Conservation (phyloP, 192 early-diverging fungal species). For the Pilobolus umbonatus region DNA sequence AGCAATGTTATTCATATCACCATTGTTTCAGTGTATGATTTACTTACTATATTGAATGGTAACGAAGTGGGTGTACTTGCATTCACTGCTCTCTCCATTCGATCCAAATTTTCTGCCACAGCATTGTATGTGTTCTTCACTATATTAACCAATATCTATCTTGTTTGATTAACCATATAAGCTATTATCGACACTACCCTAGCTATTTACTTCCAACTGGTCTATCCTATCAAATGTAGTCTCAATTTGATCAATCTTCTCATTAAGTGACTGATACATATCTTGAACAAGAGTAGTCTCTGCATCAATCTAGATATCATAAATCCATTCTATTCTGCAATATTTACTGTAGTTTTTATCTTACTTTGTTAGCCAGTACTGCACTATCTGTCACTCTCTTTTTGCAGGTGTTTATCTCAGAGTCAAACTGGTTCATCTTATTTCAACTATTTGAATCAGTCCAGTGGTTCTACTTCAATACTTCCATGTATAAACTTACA, state of each 20-base stretch:
- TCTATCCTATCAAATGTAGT: slow-evolving; percentile 11
- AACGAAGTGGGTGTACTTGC: slow-evolving; percentile 1
- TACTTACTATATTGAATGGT: slow-evolving; percentile 8
- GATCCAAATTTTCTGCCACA: slow-evolving; percentile 15
- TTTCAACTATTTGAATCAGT: background rate
- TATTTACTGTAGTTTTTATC: background rate
- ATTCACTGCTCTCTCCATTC: slow-evolving; percentile 10
- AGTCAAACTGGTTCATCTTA: too few species aligned
- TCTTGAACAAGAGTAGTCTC: background rate
- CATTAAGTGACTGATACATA: slow-evolving; percentile 3
- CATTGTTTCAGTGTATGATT: background rate
- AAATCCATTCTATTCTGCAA: background rate
- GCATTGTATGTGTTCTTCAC: slow-evolving; percentile 20
- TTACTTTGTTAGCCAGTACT: background rate
- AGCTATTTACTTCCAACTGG: slow-evolving; percentile 15
- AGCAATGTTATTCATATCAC: background rate
- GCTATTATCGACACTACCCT: background rate
- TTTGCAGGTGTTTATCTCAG: background rate
- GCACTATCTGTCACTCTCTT: background rate
- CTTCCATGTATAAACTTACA: background rate
- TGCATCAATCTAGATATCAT: background rate
- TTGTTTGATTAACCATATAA: background rate
- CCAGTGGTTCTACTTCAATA: background rate
- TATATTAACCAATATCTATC: slow-evolving; percentile 7
- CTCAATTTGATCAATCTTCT: slow-evolving; percentile 5